A percentile compares a stretch with the other conserved stretches of the same genome.
Evolutionary conservation across 2,329 filamentous ascomycete species (phyloP).

Genomic region (Claviceps pazoutovae): DNA sequence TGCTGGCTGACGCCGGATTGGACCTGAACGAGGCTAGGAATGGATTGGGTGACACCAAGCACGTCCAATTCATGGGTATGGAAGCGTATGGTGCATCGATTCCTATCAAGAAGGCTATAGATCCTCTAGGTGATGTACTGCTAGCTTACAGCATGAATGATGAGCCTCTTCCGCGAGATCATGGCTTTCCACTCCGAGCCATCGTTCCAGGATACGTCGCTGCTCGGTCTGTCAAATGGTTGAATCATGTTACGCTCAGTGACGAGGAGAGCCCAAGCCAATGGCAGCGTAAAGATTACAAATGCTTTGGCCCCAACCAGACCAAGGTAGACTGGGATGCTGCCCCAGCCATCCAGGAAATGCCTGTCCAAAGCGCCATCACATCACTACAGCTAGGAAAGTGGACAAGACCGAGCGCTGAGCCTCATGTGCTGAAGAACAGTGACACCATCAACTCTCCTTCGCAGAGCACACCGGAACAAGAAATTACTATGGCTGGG

Average conservation of each 20-base stretch:
- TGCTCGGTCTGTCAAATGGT: conserved; percentile 56
- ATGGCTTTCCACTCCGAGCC: conserved; percentile 49
- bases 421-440: background rate
- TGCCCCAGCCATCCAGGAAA: conserved; percentile 51
- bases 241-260: conserved; percentile 47
- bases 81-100: conserved; percentile 51
- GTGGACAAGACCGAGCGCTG: conserved; percentile 11
- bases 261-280: conserved; percentile 52
- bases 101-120: conserved; percentile 42
- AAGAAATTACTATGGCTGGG: conserved; percentile 34
- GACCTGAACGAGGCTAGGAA: conserved; percentile 23
- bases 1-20: conserved; percentile 42
- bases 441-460: background rate
- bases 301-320: conserved; percentile 53
- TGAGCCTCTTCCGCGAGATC: conserved; percentile 45
- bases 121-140: conserved; percentile 49
- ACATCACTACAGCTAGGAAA: conserved; percentile 33
- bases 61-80: conserved; percentile 43
- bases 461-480: conserved; percentile 6
- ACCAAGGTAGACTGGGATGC: conserved; percentile 45
- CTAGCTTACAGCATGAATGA: conserved; percentile 57
- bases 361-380: conserved; percentile 55
- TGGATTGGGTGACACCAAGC: conserved; percentile 26
- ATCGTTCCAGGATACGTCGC: conserved; percentile 53
- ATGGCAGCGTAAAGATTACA: conserved; percentile 56